phyloP scores from a whole-genome alignment of 768 basidiomycete species.

The Gymnopilus junonius region DNA sequence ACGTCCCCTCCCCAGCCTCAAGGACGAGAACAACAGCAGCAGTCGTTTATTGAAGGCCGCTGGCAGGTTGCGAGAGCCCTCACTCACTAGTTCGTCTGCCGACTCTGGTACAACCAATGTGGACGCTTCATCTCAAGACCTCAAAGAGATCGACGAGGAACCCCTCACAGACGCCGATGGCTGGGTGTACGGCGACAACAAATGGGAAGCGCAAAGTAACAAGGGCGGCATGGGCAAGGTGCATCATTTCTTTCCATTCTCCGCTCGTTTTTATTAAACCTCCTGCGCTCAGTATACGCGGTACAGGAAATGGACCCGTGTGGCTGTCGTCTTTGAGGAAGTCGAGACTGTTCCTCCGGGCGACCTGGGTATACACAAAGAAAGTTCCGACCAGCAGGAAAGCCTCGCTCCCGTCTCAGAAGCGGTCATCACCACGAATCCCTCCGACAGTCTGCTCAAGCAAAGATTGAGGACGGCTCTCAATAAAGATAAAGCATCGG shows the following conservation, averaged over 20 bases:
- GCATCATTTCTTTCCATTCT: not conserved
- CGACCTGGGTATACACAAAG: constrained; percentile 34
- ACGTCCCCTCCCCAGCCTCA: constrained; percentile 55
- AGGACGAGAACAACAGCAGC: constrained; percentile 47
- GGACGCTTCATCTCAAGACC: constrained; percentile 32
- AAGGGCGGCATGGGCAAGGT: constrained; percentile 90
- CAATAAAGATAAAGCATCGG: constrained; percentile 17
- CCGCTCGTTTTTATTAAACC: not conserved
- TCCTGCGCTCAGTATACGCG: constrained; percentile 73
- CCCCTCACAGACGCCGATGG: constrained; percentile 80
- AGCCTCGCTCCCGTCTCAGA: constrained; percentile 10
- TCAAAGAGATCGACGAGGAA: constrained; percentile 47
- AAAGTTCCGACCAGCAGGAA: constrained; percentile 13
- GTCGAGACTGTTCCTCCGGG: constrained; percentile 56
- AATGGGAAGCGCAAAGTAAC: constrained; percentile 81
- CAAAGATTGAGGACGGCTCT: constrained; percentile 33
- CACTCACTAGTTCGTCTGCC: constrained; percentile 15
- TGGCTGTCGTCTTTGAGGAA: constrained; percentile 77
- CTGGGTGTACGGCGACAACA: constrained; percentile 95
- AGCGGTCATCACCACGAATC: constrained; percentile 15
- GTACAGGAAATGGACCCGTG: constrained; percentile 83
- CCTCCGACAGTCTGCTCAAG: constrained; percentile 31
- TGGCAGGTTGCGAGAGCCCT: constrained; percentile 46
- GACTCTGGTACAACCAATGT: constrained; percentile 13
- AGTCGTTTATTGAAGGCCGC: constrained; percentile 61